Base-by-base conservation (phyloP, 2,329 filamentous ascomycete species). In the Cytospora piceae region DNA sequence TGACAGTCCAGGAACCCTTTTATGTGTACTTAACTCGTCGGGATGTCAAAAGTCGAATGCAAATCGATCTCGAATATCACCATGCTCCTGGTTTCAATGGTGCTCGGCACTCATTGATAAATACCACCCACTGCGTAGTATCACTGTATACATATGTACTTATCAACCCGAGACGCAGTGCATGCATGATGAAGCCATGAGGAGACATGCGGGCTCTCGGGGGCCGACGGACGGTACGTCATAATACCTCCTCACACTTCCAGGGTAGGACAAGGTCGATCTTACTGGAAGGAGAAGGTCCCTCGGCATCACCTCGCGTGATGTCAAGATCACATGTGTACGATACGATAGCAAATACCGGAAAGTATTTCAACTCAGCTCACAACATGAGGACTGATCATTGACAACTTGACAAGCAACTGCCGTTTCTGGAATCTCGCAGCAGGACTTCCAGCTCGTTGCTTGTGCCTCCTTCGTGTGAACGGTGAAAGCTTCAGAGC, bases 201-300 rank as follows among this genome's bases (percentile, higher is more conserved):
- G n/a, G 46, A 49, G 9, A 3, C 46, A 22, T 49, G 46, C 46
- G 24, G 12, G 46, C 20, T 49, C 37, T 32, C 37, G 27, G 60
- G 39, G 7, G n/a, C 60, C 52, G 60, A 51, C 46, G 53, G 52
- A 27, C n/a, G 39, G 24, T 62, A 62, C 60, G 60, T 62, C 52
- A 56, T 42, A 49, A 32, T 20, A 32, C 52, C 60, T 62, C 51
- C 20, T 55, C 20, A 24, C 39, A 24, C 24, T 12, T n/a, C 60
- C 39, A 1, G n/a, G 46, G n/a, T 24, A n/a, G 22, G 5, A 49
- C n/a, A 22, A 49, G 46, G 46, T 12, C 22, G 46, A 49, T 49
- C 46, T 24, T 24, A 49, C 46, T 49, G 46, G n/a, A 24, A 12
- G 20, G 46, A 49, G n/a, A 49, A 49, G 46, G 46, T 22, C 46